Evolutionary conservation across 495 filamentous ascomycete genomes (phyloP).

Genomic region (Talaromyces thailandensis): DNA sequence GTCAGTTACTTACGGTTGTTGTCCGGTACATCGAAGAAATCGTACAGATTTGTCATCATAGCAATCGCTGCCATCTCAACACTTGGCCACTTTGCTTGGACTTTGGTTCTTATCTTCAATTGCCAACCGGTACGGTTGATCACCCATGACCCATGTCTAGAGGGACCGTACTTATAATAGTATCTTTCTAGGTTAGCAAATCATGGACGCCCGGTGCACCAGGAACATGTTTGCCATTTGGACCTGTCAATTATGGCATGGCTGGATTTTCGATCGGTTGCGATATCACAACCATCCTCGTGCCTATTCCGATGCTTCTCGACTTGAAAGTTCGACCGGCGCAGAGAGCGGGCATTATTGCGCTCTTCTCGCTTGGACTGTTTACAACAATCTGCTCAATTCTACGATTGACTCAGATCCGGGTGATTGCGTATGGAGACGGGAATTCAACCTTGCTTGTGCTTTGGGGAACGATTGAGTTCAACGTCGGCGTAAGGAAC

Average conservation of each 20-base stretch:
- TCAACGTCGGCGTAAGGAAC: constrained; percentile 42
- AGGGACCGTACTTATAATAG: not conserved
- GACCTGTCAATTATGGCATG: constrained; percentile 42
- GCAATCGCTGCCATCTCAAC: constrained; percentile 31
- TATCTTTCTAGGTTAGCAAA: constrained; percentile 25
- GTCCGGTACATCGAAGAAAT: constrained; percentile 32
- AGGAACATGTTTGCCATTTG: constrained; percentile 42
- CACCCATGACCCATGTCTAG: not conserved
- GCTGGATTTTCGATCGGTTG: constrained; percentile 44
- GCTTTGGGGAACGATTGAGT: constrained; percentile 49
- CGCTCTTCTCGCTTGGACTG: constrained; percentile 47
- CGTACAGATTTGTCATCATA: constrained; percentile 42
- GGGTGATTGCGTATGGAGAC: constrained; percentile 37
- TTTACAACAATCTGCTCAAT: constrained; percentile 51
- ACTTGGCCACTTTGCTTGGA: constrained; percentile 38
- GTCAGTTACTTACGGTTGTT: constrained; percentile 47
- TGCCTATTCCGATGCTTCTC: constrained; percentile 46
- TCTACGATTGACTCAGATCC: constrained; percentile 45
- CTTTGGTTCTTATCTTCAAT: constrained; percentile 42
- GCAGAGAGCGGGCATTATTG: constrained; percentile 44
- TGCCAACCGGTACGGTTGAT: constrained; percentile 37
- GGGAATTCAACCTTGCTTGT: constrained; percentile 52
- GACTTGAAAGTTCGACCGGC: constrained; percentile 37
- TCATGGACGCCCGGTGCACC: constrained; percentile 32
- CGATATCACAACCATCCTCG: constrained; percentile 42